phyloP scores from a whole-genome alignment of 495 filamentous ascomycete genomes.

The Aspergillus nanangensis region DNA sequence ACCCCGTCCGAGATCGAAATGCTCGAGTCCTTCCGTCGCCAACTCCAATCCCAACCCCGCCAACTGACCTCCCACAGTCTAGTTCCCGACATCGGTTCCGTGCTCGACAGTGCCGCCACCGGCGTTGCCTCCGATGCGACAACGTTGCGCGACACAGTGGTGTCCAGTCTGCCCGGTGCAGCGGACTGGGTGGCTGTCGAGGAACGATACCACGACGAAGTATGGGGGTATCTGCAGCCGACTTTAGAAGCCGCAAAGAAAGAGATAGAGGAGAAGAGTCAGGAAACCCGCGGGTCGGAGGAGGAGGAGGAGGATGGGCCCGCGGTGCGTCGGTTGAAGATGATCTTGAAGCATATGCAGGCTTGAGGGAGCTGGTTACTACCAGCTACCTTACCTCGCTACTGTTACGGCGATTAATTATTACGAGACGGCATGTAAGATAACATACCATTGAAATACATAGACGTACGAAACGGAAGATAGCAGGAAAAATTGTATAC shows the following conservation, averaged over 20 bases:
- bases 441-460: background rate
- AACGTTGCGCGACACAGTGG: slow-evolving; percentile 26
- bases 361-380: background rate
- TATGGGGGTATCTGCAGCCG: slow-evolving; percentile 70
- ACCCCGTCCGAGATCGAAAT: slow-evolving; percentile 25
- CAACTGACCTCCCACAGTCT: slow-evolving; percentile 29
- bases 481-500: too few species aligned
- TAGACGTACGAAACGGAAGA: background rate
- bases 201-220: slow-evolving; percentile 66
- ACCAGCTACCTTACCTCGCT: background rate
- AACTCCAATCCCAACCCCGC: slow-evolving; percentile 6
- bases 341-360: slow-evolving; percentile 47
- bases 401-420: background rate
- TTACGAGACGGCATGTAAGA: background rate
- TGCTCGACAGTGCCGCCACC: slow-evolving; percentile 21
- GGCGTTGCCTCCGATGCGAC: slow-evolving; percentile 6
- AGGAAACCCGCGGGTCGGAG: slow-evolving; percentile 36
- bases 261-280: slow-evolving; percentile 58
- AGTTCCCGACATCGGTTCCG: slow-evolving; percentile 39
- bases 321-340: slow-evolving; percentile 44
- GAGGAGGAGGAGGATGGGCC: slow-evolving; percentile 28
- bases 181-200: slow-evolving; percentile 59
- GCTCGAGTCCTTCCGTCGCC: slow-evolving; percentile 33
- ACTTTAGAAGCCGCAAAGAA: slow-evolving; percentile 56
- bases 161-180: slow-evolving; percentile 28